A percentile compares a stretch with the other conserved stretches of the same genome.
These are phyloP conservation scores for Naganishia sp. DNA, from an alignment of 1,284 basidiomycete species.

Conservation along the genomic window DNA sequence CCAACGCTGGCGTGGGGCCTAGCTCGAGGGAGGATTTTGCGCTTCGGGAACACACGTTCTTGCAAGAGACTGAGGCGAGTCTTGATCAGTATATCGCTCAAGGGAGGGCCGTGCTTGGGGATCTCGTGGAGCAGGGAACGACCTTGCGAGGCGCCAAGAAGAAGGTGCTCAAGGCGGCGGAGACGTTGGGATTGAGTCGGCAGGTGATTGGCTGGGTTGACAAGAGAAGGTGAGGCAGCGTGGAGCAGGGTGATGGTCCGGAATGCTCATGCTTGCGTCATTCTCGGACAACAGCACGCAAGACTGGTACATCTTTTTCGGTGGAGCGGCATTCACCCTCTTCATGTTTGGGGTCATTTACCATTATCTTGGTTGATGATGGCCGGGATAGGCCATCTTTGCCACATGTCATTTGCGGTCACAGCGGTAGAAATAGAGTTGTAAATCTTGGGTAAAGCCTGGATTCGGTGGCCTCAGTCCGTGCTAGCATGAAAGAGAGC, in stretches of 20 bases:
- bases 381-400: not conserved
- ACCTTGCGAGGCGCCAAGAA: conserved; percentile 88
- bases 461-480: not conserved
- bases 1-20: conserved; percentile 62
- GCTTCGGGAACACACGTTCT: conserved; percentile 79
- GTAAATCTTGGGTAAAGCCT: not conserved
- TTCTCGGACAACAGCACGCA: conserved; percentile 64
- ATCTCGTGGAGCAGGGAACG: conserved; percentile 84
- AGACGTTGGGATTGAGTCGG: conserved; percentile 85
- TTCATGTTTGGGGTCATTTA: conserved; percentile 88
- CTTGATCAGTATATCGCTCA: conserved; percentile 88
- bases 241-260: not conserved
- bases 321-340: conserved; percentile 79
- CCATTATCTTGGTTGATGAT: conserved; percentile 73
- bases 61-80: conserved; percentile 73
- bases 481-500: no score
- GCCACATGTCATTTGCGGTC: not conserved
- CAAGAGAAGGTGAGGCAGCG: conserved; percentile 68
- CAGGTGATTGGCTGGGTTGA: conserved; percentile 96
- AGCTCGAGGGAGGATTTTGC: conserved; percentile 69
- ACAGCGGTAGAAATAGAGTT: conserved; percentile 2
- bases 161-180: conserved; percentile 80
- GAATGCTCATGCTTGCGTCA: conserved; percentile 10
- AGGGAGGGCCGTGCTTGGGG: conserved; percentile 83
- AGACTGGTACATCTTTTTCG: conserved; percentile 87